These are phyloP conservation scores for Coniophora puteana DNA, from an alignment of 1,284 basidiomycete genomes.

Conservation along the genomic window DNA sequence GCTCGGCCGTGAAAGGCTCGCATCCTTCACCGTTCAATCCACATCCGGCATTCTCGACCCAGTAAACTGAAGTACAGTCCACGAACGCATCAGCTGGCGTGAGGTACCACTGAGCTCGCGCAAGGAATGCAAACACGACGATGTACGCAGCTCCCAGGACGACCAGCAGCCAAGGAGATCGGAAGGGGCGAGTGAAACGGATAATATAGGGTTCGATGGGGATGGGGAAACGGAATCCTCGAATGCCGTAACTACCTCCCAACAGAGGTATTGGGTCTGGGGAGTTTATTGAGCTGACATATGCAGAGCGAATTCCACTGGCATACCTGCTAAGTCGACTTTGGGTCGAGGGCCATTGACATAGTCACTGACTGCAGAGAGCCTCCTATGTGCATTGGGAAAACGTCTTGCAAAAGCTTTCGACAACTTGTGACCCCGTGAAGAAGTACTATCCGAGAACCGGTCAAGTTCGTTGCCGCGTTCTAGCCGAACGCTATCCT, in stretches of 20 bases:
- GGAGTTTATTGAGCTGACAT: constrained; percentile 2
- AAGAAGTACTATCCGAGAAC: too few species aligned
- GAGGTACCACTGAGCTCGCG: constrained; percentile 68
- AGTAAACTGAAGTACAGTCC: constrained; percentile 69
- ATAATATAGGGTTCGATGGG: constrained; percentile 53
- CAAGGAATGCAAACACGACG: constrained; percentile 68
- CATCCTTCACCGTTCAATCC: constrained; percentile 72
- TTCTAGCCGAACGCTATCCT: too few species aligned
- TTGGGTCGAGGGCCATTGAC: constrained; percentile 60
- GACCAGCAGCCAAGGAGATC: constrained; percentile 49
- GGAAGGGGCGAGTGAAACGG: constrained; percentile 46
- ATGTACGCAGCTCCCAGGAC: constrained; percentile 63
- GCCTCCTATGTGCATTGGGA: too few species aligned
- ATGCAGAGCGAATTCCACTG: constrained; percentile 9
- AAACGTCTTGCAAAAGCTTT: constrained; percentile 8
- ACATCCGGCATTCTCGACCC: constrained; percentile 68
- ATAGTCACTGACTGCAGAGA: constrained; percentile 38
- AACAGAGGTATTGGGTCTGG: constrained; percentile 55
- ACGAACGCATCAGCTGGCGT: constrained; percentile 61
- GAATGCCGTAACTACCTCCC: constrained; percentile 40
- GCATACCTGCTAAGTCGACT: constrained; percentile 51
- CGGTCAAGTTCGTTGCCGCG: too few species aligned
- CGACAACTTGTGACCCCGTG: constrained; percentile 9
- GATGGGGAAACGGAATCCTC: constrained; percentile 34
- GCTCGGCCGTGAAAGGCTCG: constrained; percentile 58